Evolutionary conservation across 2,329 filamentous ascomycete genomes (phyloP).

Genomic region (Davidsoniella neocaledoniae): DNA sequence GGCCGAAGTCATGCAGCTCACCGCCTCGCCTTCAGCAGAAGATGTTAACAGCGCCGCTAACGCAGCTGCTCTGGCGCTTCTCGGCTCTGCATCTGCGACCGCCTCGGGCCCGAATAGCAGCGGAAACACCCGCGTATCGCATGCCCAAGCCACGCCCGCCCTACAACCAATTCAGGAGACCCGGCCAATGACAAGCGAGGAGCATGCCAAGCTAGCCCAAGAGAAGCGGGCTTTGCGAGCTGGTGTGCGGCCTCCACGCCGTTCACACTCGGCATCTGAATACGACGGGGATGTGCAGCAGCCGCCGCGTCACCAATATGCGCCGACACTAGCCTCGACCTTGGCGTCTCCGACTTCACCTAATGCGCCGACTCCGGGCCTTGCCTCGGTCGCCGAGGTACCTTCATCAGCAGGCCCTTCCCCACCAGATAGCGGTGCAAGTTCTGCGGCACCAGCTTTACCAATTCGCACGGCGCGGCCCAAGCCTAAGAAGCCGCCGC

Average conservation of each 20-base stretch:
- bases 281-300: slow-evolving; percentile 3
- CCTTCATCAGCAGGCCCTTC: slow-evolving; percentile 17
- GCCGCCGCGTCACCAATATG: slow-evolving; percentile 4
- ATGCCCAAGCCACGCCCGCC: background rate
- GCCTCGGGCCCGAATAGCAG: background rate
- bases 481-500: slow-evolving; percentile 22
- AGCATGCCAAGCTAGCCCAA: background rate
- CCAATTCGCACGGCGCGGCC: slow-evolving; percentile 3
- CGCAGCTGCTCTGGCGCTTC: slow-evolving; percentile 6
- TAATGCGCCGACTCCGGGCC: background rate
- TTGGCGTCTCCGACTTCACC: slow-evolving; percentile 1
- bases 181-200: background rate
- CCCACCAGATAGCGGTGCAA: slow-evolving; percentile 4
- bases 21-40: background rate
- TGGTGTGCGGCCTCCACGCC: slow-evolving; percentile 8
- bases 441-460: slow-evolving; percentile 17
- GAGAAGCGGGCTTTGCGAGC: background rate
- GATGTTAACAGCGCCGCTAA: slow-evolving; percentile 1
- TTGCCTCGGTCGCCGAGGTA: background rate
- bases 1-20: slow-evolving; percentile 5
- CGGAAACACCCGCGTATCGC: background rate
- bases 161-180: background rate
- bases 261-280: slow-evolving; percentile 11
- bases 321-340: slow-evolving; percentile 2
- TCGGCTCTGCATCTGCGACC: background rate